Percentiles rank a stretch among this genome's conserved stretches.
These are phyloP conservation scores for Eudorina sp. DNA, from an alignment of 139 green algal genomes.

Conservation along the genomic window DNA sequence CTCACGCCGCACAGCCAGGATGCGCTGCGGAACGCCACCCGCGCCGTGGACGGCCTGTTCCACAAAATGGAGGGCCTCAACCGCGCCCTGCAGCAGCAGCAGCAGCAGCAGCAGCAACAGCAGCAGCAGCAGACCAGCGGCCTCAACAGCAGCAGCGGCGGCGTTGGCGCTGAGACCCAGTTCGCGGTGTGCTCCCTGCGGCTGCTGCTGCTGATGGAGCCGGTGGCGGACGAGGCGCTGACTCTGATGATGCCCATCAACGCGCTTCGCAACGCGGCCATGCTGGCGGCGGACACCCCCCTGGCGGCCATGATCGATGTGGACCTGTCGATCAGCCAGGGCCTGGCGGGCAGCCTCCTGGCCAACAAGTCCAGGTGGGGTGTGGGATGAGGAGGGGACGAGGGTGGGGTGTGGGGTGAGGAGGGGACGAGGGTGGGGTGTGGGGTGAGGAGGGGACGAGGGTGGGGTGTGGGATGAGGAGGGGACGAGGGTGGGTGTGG, in stretches of 20 bases:
- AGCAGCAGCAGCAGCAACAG: not conserved
- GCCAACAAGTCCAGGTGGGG: not conserved
- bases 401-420: not conserved
- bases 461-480: not conserved
- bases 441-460: not conserved
- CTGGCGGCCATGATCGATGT: constrained; percentile 59
- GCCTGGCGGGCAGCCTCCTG: not conserved
- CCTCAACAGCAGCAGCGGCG: not conserved
- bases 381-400: not conserved
- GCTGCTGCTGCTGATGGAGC: constrained; percentile 53
- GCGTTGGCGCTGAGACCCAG: not conserved
- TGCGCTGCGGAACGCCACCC: not conserved
- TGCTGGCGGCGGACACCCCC: constrained; percentile 50
- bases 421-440: no score
- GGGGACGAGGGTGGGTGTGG: no score
- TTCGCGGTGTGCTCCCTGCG: not conserved
- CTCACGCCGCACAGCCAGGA: not conserved
- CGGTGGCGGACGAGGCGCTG: constrained; percentile 47
- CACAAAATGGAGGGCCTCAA: not conserved
- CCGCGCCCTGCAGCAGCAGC: no score
- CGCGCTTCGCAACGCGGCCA: constrained; percentile 52
- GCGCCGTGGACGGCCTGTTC: not conserved
- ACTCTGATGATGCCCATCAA: constrained; percentile 60
- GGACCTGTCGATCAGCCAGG: constrained; percentile 38
- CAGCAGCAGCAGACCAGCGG: not conserved